Evolutionary conservation across 257 asterid genomes (phyloP).

Genomic region (Nicotiana obtusifolia): DNA sequence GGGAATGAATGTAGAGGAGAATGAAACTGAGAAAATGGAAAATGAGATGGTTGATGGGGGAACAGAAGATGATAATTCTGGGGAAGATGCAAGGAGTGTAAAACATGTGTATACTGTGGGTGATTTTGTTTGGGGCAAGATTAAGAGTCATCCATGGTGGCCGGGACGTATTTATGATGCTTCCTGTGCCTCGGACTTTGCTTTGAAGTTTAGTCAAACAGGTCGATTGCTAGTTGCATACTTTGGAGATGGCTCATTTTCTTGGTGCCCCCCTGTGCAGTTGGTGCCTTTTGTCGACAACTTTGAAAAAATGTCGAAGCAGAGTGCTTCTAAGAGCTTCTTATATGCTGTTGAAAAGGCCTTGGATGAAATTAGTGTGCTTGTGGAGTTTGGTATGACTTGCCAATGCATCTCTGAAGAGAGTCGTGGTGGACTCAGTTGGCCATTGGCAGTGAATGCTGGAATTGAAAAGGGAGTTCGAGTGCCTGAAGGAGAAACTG

Average conservation of each 20-base stretch:
- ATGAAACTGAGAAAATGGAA: background rate
- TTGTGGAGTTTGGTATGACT: constrained; percentile 35
- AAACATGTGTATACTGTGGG: constrained; percentile 48
- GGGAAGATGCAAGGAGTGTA: background rate
- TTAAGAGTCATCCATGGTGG: constrained; percentile 85
- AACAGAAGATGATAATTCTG: constrained; percentile 10
- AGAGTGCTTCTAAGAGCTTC: constrained; percentile 31
- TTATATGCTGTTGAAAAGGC: constrained; percentile 43
- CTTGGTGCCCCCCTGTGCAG: constrained; percentile 71
- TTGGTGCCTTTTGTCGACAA: constrained; percentile 51
- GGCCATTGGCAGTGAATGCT: constrained; percentile 39
- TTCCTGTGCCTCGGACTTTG: constrained; percentile 54
- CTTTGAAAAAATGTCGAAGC: constrained; percentile 35
- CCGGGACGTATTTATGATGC: constrained; percentile 77
- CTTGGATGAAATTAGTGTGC: constrained; percentile 42
- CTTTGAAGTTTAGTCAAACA: constrained; percentile 36
- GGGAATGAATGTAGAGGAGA: background rate
- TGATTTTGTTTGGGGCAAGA: constrained; percentile 87
- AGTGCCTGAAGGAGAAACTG: constrained; percentile 45
- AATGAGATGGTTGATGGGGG: background rate
- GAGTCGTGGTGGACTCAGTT: constrained; percentile 26
- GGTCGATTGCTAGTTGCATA: constrained; percentile 62
- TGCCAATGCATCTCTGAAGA: constrained; percentile 45
- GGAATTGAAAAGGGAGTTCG: constrained; percentile 47
- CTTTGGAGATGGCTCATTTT: constrained; percentile 69